phyloP scores from a whole-genome alignment of 2,329 filamentous ascomycete genomes.

The Dactylonectria estremocensis region DNA sequence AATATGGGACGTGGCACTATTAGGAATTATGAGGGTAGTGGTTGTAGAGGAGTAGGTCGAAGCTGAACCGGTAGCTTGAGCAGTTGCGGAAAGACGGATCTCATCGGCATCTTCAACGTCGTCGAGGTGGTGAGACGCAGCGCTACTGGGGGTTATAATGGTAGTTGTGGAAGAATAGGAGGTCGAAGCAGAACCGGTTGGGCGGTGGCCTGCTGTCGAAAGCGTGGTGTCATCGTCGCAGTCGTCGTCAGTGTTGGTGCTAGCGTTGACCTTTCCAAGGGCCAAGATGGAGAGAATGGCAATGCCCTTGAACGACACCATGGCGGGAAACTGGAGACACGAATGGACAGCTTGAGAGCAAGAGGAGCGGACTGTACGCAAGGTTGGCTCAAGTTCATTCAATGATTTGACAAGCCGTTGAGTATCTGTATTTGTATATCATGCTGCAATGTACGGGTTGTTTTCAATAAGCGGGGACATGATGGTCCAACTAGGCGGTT shows the following conservation, averaged over 20 bases:
- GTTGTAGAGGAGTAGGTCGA: background rate
- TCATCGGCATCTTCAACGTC: background rate
- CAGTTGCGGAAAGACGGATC: background rate
- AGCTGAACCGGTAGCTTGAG: background rate
- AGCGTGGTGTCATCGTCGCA: background rate
- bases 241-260: background rate
- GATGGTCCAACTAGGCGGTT: background rate
- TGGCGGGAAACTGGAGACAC: background rate
- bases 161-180: background rate
- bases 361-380: background rate
- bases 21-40: background rate
- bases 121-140: background rate
- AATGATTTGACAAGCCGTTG: background rate
- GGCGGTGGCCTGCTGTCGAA: background rate
- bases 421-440: conserved; percentile 1
- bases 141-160: background rate
- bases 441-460: background rate
- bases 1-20: background rate
- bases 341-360: background rate
- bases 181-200: background rate
- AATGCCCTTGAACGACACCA: background rate
- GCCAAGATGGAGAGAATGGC: background rate
- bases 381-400: background rate
- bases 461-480: background rate
- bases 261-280: background rate